Evolutionary conservation across 192 early-diverging fungal species (phyloP).

Genomic region (Gamsiella multidivaricata): DNA sequence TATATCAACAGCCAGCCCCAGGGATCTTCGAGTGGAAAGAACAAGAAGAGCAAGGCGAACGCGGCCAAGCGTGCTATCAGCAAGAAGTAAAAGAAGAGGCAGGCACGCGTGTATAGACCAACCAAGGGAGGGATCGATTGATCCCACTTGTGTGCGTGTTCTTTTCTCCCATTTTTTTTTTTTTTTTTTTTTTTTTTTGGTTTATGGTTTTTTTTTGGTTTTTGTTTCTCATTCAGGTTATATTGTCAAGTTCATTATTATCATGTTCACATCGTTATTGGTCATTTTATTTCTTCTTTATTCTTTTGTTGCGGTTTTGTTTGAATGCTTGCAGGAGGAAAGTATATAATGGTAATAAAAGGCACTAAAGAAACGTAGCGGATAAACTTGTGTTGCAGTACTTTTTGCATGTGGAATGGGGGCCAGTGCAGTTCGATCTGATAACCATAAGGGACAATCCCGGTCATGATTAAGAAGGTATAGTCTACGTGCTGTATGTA

Average conservation of each 20-base stretch:
- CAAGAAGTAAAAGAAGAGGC: conserved; percentile 27
- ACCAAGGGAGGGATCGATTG: not conserved
- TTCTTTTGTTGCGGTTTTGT: not conserved
- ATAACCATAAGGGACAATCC: not conserved
- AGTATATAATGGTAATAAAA: not conserved
- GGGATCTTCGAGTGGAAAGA: conserved; percentile 19
- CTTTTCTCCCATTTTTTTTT: conserved; percentile 5
- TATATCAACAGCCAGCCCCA: conserved; percentile 66
- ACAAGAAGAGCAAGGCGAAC: conserved; percentile 32
- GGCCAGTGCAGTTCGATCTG: not conserved
- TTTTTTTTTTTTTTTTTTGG: conserved; percentile 4
- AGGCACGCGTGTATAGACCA: not conserved
- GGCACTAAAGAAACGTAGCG: not conserved
- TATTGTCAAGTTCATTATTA: too few species aligned
- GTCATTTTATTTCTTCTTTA: not conserved
- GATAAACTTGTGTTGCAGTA: too few species aligned
- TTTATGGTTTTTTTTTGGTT: not conserved
- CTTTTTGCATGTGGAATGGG: too few species aligned
- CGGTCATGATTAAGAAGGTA: too few species aligned
- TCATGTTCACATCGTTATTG: not conserved
- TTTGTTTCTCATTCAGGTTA: too few species aligned
- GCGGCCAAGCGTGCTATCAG: conserved; percentile 33
- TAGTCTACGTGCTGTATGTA: too few species aligned
- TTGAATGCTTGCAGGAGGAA: conserved; percentile 1
- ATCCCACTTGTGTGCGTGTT: not conserved